phyloP scores from a whole-genome alignment of 805 yeast genomes.

The Spathaspora gorwiae region DNA sequence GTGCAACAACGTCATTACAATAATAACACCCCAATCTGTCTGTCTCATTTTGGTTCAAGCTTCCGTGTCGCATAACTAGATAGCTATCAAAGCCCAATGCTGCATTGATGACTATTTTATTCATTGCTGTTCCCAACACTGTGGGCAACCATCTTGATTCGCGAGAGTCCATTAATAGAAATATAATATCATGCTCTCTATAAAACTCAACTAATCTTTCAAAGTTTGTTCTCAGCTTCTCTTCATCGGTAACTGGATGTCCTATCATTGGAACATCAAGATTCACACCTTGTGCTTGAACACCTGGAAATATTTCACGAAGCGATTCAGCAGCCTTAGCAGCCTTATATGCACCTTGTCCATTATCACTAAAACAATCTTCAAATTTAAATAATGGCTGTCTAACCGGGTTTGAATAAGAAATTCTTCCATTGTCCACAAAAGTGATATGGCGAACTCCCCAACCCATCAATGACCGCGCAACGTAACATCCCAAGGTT shows the following conservation, averaged over 20 bases:
- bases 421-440: conserved; percentile 84
- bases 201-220: conserved; percentile 50
- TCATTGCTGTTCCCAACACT: conserved; percentile 59
- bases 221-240: conserved; percentile 45
- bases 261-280: conserved; percentile 96
- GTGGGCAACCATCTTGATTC: conserved; percentile 99
- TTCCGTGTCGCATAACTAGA: conserved; percentile 91
- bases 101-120: conserved; percentile 80
- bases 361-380: conserved; percentile 68
- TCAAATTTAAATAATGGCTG: conserved; percentile 80
- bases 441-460: conserved; percentile 83
- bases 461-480: conserved; percentile 88
- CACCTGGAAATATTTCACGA: conserved; percentile 73
- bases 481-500: conserved; percentile 88
- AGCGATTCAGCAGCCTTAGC: conserved; percentile 69
- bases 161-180: conserved; percentile 85
- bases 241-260: conserved; percentile 66
- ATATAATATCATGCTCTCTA: conserved; percentile 68
- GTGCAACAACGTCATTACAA: conserved; percentile 95
- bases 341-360: conserved; percentile 72
- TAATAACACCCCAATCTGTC: conserved; percentile 82
- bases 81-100: conserved; percentile 95
- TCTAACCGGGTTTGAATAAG: conserved; percentile 92
- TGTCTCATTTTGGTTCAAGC: conserved; percentile 18
- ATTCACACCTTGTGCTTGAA: conserved; percentile 54